phyloP scores from a whole-genome alignment of 116 monocot species.

The Trichopus zeylanicus region DNA sequence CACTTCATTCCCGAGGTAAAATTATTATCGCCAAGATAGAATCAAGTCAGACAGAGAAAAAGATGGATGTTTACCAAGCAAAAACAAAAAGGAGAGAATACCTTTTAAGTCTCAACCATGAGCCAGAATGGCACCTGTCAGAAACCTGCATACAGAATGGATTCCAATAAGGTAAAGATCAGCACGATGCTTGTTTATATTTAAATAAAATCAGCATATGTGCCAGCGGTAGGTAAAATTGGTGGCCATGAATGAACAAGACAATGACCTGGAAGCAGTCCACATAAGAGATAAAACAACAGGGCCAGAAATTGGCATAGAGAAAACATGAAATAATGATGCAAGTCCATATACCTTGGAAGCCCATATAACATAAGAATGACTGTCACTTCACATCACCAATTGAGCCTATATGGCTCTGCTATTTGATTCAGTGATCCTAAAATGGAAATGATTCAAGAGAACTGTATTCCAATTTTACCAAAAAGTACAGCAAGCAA shows the following conservation, averaged over 20 bases:
- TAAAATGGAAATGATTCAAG: background rate
- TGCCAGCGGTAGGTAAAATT: background rate
- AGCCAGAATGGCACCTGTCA: conserved; percentile 83
- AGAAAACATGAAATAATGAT: too few species aligned
- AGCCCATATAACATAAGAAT: conserved; percentile 76
- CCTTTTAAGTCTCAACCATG: conserved; percentile 71
- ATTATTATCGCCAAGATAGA: too few species aligned
- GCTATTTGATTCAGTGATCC: conserved; percentile 13
- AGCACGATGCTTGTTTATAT: background rate
- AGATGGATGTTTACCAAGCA: too few species aligned
- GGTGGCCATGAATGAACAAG: background rate
- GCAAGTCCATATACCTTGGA: conserved; percentile 42
- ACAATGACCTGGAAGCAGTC: background rate
- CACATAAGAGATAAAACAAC: background rate
- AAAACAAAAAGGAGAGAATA: background rate
- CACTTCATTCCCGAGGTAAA: too few species aligned
- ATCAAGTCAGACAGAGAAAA: too few species aligned
- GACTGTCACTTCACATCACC: conserved; percentile 78
- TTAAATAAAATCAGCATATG: background rate
- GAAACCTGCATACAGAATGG: conserved; percentile 31
- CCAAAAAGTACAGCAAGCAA: background rate
- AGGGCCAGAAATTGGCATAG: background rate
- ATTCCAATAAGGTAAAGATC: too few species aligned
- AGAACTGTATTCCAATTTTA: background rate
- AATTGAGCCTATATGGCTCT: conserved; percentile 41